Conservation (phyloP, 352 stramenopile species). For the Phytopythium litorale region DNA sequence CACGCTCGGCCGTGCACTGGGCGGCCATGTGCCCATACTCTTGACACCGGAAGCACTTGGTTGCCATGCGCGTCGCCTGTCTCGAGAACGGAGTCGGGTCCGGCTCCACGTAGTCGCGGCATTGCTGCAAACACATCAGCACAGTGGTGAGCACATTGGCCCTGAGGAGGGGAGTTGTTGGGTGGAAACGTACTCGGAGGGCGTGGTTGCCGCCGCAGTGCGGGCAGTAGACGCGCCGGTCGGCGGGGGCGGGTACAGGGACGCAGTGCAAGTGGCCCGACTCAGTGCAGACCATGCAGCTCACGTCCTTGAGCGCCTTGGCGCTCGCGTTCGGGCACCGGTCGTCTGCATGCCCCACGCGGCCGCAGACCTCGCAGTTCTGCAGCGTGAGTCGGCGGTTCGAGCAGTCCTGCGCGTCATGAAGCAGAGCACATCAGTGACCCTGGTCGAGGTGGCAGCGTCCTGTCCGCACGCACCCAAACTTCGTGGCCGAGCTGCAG, state of each 20-base stretch:
- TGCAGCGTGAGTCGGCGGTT: conserved; percentile 39
- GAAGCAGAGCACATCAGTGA: neutral
- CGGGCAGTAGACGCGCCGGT: conserved; percentile 68
- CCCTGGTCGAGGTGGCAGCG: neutral
- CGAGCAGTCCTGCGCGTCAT: conserved; percentile 37
- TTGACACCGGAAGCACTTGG: conserved; percentile 77
- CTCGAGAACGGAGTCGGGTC: conserved; percentile 30
- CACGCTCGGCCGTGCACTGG: conserved; percentile 47
- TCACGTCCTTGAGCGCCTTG: conserved; percentile 22
- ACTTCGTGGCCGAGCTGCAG: conserved; percentile 66
- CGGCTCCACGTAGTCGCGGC: conserved; percentile 42
- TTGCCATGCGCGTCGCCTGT: conserved; percentile 33
- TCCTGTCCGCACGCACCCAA: conserved; percentile 20
- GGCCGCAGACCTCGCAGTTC: conserved; percentile 53
- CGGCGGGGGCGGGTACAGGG: conserved; percentile 55
- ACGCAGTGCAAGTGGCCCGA: conserved; percentile 67
- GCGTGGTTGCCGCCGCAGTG: conserved; percentile 59
- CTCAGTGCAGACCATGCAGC: conserved; percentile 74
- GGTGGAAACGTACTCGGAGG: conserved; percentile 19
- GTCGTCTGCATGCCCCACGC: conserved; percentile 39
- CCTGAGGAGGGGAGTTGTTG: neutral
- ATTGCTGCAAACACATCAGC: conserved; percentile 13
- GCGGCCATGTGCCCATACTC: conserved; percentile 66
- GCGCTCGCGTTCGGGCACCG: conserved; percentile 33
- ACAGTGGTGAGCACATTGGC: neutral